Conservation (phyloP, 1,139 yeast genomes). For the Ogataea hybrid region DNA sequence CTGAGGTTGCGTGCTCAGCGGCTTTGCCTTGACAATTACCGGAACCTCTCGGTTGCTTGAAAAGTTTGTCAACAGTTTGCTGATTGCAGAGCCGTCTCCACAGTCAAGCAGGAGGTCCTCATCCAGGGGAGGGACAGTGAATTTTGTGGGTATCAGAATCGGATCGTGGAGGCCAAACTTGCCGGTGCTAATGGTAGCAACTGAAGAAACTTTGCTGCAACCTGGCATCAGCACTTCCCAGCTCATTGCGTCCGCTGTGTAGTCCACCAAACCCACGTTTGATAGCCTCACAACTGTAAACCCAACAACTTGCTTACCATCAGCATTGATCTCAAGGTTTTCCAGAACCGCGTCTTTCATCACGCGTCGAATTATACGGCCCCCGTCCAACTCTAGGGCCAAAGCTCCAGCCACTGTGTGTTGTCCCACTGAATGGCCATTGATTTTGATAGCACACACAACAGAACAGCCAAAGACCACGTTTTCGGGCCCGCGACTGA, state of each 20-base stretch:
- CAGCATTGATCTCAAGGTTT: not conserved
- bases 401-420: no score
- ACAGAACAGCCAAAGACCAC: no score
- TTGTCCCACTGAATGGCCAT: no score
- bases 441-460: no score
- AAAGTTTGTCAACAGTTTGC: not conserved
- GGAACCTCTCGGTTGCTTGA: conserved; percentile 1
- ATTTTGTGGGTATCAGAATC: not conserved
- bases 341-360: not conserved
- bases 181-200: not conserved
- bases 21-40: conserved; percentile 7
- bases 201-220: not conserved
- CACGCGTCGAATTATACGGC: no score
- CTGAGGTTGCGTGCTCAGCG: not conserved
- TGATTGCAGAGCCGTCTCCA: conserved; percentile 4
- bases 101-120: not conserved
- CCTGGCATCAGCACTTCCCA: conserved; percentile 1
- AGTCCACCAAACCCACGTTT: not conserved
- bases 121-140: not conserved
- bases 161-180: not conserved
- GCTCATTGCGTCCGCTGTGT: not conserved
- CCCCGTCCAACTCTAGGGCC: no score
- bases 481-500: no score
- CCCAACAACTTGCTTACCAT: not conserved
- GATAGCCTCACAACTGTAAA: not conserved